Conservation (phyloP, 306 rosid genomes). For the Rosa rugosa region DNA sequence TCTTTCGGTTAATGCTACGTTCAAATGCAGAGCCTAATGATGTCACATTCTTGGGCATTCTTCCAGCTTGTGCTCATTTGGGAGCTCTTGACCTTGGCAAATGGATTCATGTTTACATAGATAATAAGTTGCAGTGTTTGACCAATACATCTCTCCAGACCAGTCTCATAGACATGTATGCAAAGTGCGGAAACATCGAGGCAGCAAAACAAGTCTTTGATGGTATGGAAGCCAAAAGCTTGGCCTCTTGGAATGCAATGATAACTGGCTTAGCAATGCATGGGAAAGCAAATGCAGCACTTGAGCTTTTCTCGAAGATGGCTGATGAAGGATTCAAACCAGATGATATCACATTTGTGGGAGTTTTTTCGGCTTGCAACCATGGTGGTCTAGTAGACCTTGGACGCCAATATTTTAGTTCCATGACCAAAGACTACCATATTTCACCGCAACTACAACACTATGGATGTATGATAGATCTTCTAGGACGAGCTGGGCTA, state of each 20-base stretch:
- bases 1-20: slow-evolving; percentile 63
- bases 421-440: slow-evolving; percentile 49
- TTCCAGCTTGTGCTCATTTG: slow-evolving; percentile 75
- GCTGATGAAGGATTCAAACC: slow-evolving; percentile 46
- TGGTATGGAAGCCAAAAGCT: slow-evolving; percentile 41
- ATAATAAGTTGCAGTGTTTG: slow-evolving; percentile 40
- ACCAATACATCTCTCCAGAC: slow-evolving; percentile 62
- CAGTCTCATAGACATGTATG: slow-evolving; percentile 74
- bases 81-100: slow-evolving; percentile 90
- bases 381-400: slow-evolving; percentile 67
- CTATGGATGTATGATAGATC: slow-evolving; percentile 81
- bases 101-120: slow-evolving; percentile 81
- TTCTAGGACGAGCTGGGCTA: slow-evolving; percentile 65
- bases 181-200: slow-evolving; percentile 73
- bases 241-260: slow-evolving; percentile 90
- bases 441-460: slow-evolving; percentile 66
- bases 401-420: slow-evolving; percentile 54
- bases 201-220: slow-evolving; percentile 66
- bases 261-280: slow-evolving; percentile 73
- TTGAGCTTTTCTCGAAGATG: slow-evolving; percentile 56
- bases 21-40: slow-evolving; percentile 63
- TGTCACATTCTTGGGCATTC: slow-evolving; percentile 71
- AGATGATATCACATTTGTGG: slow-evolving; percentile 79
- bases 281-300: slow-evolving; percentile 61
- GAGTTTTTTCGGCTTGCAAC: slow-evolving; percentile 78